Percentiles rank a stretch among this genome's conserved stretches.
phyloP scores from a whole-genome alignment of 495 filamentous ascomycete species.

The Hypoxylon trugodes region DNA sequence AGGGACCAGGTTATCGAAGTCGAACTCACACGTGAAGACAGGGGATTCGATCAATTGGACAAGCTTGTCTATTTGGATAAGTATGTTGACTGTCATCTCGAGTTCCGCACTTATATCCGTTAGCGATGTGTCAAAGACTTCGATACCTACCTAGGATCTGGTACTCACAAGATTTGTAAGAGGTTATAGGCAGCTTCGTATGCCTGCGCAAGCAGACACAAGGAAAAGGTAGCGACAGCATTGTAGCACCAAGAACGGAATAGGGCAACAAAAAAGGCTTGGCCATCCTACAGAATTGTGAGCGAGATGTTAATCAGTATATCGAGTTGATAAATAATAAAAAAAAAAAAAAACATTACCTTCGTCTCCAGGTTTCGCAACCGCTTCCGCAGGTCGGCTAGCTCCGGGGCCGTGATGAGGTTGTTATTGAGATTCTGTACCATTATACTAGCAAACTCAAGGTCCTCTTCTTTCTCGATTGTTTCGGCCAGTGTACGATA shows the following conservation, averaged over 20 bases:
- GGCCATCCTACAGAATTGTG: slow-evolving; percentile 73
- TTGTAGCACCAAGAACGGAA: slow-evolving; percentile 99
- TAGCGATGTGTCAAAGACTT: slow-evolving; percentile 7
- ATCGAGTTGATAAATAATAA: too few relatives aligned
- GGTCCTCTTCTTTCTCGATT: slow-evolving; percentile 96
- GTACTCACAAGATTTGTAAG: slow-evolving; percentile 87
- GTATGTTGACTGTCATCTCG: slow-evolving; percentile 98
- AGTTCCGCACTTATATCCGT: slow-evolving; percentile 79
- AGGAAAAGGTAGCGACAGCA: slow-evolving; percentile 94
- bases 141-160: too few relatives aligned
- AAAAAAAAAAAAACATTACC: slow-evolving; percentile 54
- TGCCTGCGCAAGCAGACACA: slow-evolving; percentile 95
- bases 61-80: slow-evolving; percentile 99
- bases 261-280: slow-evolving; percentile 91
- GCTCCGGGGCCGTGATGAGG: slow-evolving; percentile 94
- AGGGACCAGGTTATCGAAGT: neutral
- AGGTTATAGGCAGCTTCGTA: slow-evolving; percentile 99
- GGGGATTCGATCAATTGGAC: slow-evolving; percentile 97
- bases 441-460: slow-evolving; percentile 99
- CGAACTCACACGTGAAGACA: slow-evolving; percentile 86
- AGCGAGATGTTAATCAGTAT: neutral
- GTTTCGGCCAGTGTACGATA: slow-evolving; percentile 96
- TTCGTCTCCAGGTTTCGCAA: slow-evolving; percentile 89
- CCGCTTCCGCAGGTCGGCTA: slow-evolving; percentile 88
- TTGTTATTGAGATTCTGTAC: slow-evolving; percentile 99